phyloP scores from a whole-genome alignment of 768 basidiomycete species.

The Amanita phalloides region DNA sequence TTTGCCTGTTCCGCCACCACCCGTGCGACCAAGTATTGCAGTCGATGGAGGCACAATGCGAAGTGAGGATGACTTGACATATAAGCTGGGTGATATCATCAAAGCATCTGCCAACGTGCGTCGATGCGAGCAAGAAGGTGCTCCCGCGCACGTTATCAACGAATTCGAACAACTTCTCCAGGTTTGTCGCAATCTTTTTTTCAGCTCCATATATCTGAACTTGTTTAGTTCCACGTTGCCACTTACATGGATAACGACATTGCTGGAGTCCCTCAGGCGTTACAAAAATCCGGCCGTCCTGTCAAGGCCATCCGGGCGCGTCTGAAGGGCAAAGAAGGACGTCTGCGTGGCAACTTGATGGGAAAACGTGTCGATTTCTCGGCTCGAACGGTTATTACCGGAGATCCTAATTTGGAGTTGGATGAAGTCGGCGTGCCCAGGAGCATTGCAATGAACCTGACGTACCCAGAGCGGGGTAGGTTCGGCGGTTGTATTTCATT shows the following conservation, averaged over 20 bases:
- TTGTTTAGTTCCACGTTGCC: conserved; percentile 84
- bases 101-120: conserved; percentile 90
- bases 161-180: conserved; percentile 96
- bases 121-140: conserved; percentile 91
- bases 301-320: conserved; percentile 98
- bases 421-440: conserved; percentile 96
- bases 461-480: conserved; percentile 91
- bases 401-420: conserved; percentile 92
- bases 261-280: conserved; percentile 92
- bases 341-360: conserved; percentile 96
- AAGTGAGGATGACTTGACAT: conserved; percentile 96
- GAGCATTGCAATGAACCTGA: conserved; percentile 95
- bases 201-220: conserved; percentile 1
- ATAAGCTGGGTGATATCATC: conserved; percentile 95
- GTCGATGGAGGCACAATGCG: conserved; percentile 96
- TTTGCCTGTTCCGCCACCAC: conserved; percentile 94
- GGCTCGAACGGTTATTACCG: conserved; percentile 97
- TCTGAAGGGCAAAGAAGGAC: conserved; percentile 97
- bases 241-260: conserved; percentile 99
- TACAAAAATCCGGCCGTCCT: conserved; percentile 95
- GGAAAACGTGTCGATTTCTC: conserved; percentile 99
- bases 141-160: conserved; percentile 89
- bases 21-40: conserved; percentile 95
- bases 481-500: not conserved
- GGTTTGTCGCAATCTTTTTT: conserved; percentile 31